These are phyloP conservation scores for Pseudocercospora fuligena DNA, from an alignment of 2,329 filamentous ascomycete genomes.

Conservation along the genomic window DNA sequence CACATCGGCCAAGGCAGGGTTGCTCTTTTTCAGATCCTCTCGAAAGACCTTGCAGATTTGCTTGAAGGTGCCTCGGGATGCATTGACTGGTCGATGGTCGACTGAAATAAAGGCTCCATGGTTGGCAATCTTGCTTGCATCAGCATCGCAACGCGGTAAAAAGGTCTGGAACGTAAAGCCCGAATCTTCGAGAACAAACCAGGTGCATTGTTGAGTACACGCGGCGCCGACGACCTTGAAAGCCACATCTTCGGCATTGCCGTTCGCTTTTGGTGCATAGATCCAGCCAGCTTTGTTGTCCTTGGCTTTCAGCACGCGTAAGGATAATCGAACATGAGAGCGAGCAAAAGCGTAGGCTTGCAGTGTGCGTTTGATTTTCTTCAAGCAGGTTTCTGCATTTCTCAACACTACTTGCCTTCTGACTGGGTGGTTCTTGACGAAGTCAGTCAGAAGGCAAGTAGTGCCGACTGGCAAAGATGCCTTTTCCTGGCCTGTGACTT, in stretches of 20 bases:
- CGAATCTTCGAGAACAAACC: constrained; percentile 41
- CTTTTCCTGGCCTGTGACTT: constrained; percentile 45
- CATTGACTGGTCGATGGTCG: constrained; percentile 68
- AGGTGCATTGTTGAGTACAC: constrained; percentile 60
- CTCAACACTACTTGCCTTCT: constrained; percentile 64
- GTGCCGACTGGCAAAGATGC: constrained; percentile 69
- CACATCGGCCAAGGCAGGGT: constrained; percentile 36
- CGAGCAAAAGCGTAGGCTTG: constrained; percentile 69
- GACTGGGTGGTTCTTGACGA: constrained; percentile 68
- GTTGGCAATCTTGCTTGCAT: constrained; percentile 45
- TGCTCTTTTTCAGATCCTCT: constrained; percentile 49
- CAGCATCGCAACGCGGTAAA: constrained; percentile 59
- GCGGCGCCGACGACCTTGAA: constrained; percentile 65
- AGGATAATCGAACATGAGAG: constrained; percentile 63
- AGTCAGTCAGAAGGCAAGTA: constrained; percentile 63
- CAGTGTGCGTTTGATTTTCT: constrained; percentile 64
- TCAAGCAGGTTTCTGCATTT: constrained; percentile 61
- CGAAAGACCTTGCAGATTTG: constrained; percentile 62
- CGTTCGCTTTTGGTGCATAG: constrained; percentile 62
- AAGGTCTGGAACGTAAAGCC: constrained; percentile 61
- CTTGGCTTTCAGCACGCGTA: constrained; percentile 63
- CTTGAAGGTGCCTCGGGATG: constrained; percentile 61
- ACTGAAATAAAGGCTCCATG: constrained; percentile 66
- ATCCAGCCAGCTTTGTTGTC: constrained; percentile 61
- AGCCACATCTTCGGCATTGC: constrained; percentile 61